Base-by-base conservation (phyloP, 2,329 filamentous ascomycete species). In the Sarocladiaceae sp. region DNA sequence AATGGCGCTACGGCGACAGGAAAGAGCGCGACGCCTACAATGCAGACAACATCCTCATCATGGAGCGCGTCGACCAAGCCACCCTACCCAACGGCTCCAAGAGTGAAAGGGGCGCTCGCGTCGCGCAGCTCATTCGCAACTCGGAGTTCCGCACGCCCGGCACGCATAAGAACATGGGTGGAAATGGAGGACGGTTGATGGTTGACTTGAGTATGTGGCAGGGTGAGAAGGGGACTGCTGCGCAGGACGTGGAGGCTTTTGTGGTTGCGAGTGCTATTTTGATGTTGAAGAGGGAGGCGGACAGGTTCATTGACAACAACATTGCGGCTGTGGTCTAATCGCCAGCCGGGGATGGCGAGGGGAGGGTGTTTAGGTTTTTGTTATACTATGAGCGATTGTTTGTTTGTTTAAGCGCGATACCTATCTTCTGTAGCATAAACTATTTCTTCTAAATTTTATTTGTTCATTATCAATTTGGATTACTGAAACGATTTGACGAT, bases 271-370 rank as follows among this genome's bases (percentile, higher is more conserved):
- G 57, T 8, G 58, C 54, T 17, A 56, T 60, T 10, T 51, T 54
- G 40, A 60, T 60, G 58, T 50, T 60, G 20, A 60, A 60, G 55
- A 55, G 55, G 25, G 58, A 60, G 36, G 58, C 55, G 20, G 58
- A 60, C 37, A 54, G 57, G 8, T 59, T 58, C 42, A 53, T 52
- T 13, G 51, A 59, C n/a, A 58, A 56, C 20, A 50, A 47, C 23
- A 55, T 58, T 42, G 56, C 58, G 3, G 52, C 50, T 12, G 54
- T 60, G 25, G 44, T 42, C 11, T 53, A 31, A 44, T 22, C 6
- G 33, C 15, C n/a, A n/a, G n/a, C n/a, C n/a, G n/a, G n/a, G n/a
- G n/a, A n/a, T n/a, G n/a, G n/a, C n/a, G n/a, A n/a, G n/a, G n/a
- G n/a, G n/a, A n/a, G n/a, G n/a, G n/a, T n/a, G n/a, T n/a, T n/a